Base-by-base conservation (phyloP, 176 grass and related monocot genomes). In the Ensete glaucum region DNA sequence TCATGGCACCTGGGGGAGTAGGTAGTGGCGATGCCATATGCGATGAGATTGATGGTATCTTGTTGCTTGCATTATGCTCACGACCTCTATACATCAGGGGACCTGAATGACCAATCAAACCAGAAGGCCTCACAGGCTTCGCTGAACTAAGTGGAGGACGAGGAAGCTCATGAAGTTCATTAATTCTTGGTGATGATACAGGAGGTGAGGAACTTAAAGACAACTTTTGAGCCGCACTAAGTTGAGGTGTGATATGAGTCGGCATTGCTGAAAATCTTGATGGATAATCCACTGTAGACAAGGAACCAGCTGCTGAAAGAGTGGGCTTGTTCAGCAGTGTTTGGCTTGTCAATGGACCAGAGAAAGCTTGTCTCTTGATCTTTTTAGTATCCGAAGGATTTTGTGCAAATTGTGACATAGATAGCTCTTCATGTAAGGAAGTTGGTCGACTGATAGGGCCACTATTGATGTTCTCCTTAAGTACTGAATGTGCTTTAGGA, bases 151-250 rank as follows among this genome's bases (percentile, higher is more conserved):
- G 52, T 50, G 95, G 95, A 9, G 95, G 95, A 7, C 95, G 86
- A 55, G 95, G 95, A 56, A 99, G 88, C 72, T 91, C 90, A 64
- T 99, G 90, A 84, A 99, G 95, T 56, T 99, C 95, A 75, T 82
- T 99, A 53, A 94, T 94, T 77, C 73, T 94, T 54, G 90, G 90
- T 69, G 90, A 89, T 26, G 84, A 81, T 54, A 89, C 59, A 43
- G 76, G 87, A 10, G 90, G 84, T 0, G 90, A 93, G n/a, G 82
- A 64, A 78, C 60, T 64, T 0, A 79, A 79, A 26, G 86, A 89
- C 43, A 92, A 67, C 75, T 80, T 89, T 13, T 84, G 59, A 65
- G 77, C 65, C 26, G 66, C 13, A 50, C 20, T 34, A 70, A 74
- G 66, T 27, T 85, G 84, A 66, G 86, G 87, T 63, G 79, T 75